These are phyloP conservation scores for Penicillium verhagenii DNA, from an alignment of 495 filamentous ascomycete genomes.

Conservation along the genomic window DNA sequence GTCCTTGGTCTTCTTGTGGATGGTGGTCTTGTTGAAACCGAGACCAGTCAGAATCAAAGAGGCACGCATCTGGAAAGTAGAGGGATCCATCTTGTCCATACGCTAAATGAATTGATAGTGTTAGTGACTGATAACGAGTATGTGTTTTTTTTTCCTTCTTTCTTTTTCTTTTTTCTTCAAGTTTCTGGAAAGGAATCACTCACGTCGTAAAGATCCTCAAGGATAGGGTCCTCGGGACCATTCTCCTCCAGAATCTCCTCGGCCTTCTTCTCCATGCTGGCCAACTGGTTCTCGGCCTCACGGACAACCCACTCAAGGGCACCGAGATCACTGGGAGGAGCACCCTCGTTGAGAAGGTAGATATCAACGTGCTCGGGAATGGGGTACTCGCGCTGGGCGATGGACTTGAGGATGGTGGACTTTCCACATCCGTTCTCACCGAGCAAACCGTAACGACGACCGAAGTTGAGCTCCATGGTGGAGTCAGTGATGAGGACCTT, in stretches of 20 bases:
- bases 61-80: conserved; percentile 97
- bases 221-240: conserved; percentile 84
- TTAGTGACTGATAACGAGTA: neutral
- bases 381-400: conserved; percentile 89
- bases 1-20: conserved; percentile 99
- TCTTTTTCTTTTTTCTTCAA: neutral
- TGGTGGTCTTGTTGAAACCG: conserved; percentile 96
- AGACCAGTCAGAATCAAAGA: conserved; percentile 98
- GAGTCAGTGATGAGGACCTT: conserved; percentile 92
- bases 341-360: conserved; percentile 97
- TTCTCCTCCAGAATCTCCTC: conserved; percentile 89
- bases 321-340: conserved; percentile 82
- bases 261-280: conserved; percentile 78
- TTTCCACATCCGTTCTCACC: conserved; percentile 99
- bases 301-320: conserved; percentile 96
- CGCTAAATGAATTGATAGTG: conserved; percentile 58
- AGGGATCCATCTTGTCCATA: conserved; percentile 98
- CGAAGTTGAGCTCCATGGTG: conserved; percentile 89
- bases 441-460: conserved; percentile 88
- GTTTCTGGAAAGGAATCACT: conserved; percentile 26
- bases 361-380: conserved; percentile 97
- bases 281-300: conserved; percentile 93
- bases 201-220: conserved; percentile 97
- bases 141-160: neutral
- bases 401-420: conserved; percentile 93